Percentiles rank a stretch among this genome's conserved stretches.
These are phyloP conservation scores for Xylariales sp. DNA, from an alignment of 2,329 filamentous ascomycete species.

Conservation along the genomic window DNA sequence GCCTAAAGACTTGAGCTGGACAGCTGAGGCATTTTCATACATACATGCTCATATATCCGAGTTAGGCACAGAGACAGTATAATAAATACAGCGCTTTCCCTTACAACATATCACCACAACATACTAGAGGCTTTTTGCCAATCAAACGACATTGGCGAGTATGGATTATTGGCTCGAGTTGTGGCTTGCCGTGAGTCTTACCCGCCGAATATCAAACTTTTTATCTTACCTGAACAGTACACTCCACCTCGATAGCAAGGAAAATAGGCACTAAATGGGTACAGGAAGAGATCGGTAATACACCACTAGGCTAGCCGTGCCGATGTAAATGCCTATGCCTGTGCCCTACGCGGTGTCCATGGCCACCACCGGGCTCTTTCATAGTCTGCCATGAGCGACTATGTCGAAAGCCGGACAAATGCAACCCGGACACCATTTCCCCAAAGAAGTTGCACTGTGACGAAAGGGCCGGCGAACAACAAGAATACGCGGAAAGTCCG, in stretches of 20 bases:
- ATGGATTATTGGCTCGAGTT: neutral
- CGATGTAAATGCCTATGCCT: neutral
- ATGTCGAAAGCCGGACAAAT: neutral
- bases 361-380: neutral
- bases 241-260: neutral
- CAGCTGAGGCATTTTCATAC: slow-evolving; percentile 15
- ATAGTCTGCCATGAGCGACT: neutral
- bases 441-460: neutral
- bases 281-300: slow-evolving; percentile 6
- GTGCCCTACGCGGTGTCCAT: neutral
- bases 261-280: neutral
- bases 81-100: neutral
- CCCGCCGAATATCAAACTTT: neutral
- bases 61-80: neutral
- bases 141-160: neutral
- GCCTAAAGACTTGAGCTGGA: neutral
- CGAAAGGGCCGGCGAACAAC: neutral
- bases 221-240: neutral
- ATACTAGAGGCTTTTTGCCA: slow-evolving; percentile 10
- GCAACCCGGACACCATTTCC: too few relatives aligned
- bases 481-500: neutral
- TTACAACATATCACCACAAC: neutral
- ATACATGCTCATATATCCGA: neutral
- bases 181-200: slow-evolving; percentile 17
- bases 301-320: neutral